Evolutionary conservation across 164 flowering plant species (phyloP).

Genomic region (Berberis thunbergii): DNA sequence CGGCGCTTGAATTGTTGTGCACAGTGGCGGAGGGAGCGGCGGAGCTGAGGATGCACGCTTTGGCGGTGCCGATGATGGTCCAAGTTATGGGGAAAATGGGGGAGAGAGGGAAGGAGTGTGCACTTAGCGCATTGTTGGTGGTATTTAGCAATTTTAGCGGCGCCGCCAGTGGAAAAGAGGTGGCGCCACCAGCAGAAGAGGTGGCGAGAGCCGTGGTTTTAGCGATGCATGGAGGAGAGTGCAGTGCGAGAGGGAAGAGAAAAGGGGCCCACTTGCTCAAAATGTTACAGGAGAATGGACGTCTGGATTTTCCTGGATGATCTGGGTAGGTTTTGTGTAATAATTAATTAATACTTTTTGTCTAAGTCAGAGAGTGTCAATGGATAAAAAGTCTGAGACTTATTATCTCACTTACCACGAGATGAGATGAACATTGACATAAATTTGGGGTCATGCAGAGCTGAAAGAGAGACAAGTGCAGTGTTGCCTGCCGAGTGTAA

Average conservation of each 20-base stretch:
- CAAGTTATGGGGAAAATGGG: conserved; percentile 52
- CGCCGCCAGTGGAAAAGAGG: conserved; percentile 8
- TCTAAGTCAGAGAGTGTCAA: too few relatives aligned
- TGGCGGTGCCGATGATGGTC: conserved; percentile 84
- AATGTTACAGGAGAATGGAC: conserved; percentile 43
- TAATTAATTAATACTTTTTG: too few relatives aligned
- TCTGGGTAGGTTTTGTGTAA: too few relatives aligned
- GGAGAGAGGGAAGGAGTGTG: conserved; percentile 65
- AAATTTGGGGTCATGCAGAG: too few relatives aligned
- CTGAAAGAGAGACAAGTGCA: too few relatives aligned
- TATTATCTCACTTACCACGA: too few relatives aligned
- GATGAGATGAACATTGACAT: too few relatives aligned
- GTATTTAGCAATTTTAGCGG: conserved; percentile 22
- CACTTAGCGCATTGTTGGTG: conserved; percentile 58
- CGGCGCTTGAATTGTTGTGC: conserved; percentile 77
- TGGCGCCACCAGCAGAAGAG: conserved; percentile 60
- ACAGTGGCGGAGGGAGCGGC: conserved; percentile 74
- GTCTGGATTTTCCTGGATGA: conserved; percentile 26
- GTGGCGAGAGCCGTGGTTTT: conserved; percentile 75
- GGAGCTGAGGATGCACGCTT: conserved; percentile 63
- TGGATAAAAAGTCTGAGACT: too few relatives aligned
- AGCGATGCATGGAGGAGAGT: conserved; percentile 73
- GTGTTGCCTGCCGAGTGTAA: too few relatives aligned
- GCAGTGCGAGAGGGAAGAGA: conserved; percentile 67
- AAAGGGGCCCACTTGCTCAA: conserved; percentile 69